phyloP scores from a whole-genome alignment of 768 basidiomycete genomes.

The Gymnopilus dilepis region DNA sequence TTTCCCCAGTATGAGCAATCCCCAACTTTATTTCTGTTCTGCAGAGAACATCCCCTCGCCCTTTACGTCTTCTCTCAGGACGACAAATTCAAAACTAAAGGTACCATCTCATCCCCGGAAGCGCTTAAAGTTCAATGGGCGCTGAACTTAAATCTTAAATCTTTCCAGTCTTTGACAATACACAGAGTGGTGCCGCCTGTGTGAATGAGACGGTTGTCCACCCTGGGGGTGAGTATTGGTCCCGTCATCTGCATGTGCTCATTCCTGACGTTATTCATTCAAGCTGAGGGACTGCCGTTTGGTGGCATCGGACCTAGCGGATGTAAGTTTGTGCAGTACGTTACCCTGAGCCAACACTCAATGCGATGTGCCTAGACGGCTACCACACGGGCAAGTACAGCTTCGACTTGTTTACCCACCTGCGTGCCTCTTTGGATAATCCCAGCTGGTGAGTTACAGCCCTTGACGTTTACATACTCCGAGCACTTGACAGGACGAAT shows the following conservation, averaged over 20 bases:
- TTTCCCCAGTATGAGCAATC: too few relatives aligned
- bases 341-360: neutral
- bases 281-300: constrained; percentile 71
- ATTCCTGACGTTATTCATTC: neutral
- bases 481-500: too few relatives aligned
- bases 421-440: constrained; percentile 63
- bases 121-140: neutral
- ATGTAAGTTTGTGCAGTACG: constrained; percentile 64
- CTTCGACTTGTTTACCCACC: constrained; percentile 82
- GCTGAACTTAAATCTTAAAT: neutral
- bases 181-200: constrained; percentile 70
- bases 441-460: constrained; percentile 55
- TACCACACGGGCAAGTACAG: constrained; percentile 73
- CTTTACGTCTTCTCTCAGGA: constrained; percentile 80
- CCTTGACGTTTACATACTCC: neutral
- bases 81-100: constrained; percentile 61
- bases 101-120: constrained; percentile 34
- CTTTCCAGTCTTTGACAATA: constrained; percentile 64
- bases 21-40: neutral
- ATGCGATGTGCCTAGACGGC: constrained; percentile 45
- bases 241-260: neutral
- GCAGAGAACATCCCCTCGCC: constrained; percentile 74
- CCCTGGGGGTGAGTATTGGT: constrained; percentile 48
- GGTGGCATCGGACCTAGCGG: constrained; percentile 78
- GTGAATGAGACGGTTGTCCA: constrained; percentile 78